Conservation (phyloP, 2,329 filamentous ascomycete genomes). For the Cryphonectria radicalis region DNA sequence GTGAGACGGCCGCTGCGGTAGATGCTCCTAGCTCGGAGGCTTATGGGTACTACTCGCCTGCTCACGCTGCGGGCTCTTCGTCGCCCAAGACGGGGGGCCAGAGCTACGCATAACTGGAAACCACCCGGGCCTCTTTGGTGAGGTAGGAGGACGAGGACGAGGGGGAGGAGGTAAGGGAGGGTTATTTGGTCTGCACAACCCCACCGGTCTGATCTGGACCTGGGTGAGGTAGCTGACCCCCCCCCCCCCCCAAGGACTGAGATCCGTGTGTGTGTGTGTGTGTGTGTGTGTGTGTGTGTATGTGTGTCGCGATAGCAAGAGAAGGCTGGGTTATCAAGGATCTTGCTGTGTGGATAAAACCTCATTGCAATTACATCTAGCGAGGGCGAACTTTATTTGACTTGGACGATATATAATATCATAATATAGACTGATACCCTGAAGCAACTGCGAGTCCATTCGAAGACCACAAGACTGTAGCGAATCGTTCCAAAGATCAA, state of each 20-base stretch:
- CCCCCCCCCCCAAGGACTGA: neutral
- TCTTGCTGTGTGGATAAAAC: neutral
- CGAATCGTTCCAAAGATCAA: neutral
- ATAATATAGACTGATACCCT: neutral
- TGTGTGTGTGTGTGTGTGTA: neutral
- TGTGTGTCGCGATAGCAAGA: neutral
- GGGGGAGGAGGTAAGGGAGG: neutral
- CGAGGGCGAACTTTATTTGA: neutral
- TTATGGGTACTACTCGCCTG: slow-evolving; percentile 4
- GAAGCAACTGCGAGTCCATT: neutral
- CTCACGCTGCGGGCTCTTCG: neutral
- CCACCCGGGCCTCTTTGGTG: neutral
- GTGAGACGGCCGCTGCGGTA: neutral
- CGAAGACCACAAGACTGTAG: neutral
- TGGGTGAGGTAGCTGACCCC: neutral
- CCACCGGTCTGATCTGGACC: neutral
- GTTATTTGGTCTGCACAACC: too few species aligned
- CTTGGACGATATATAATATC: neutral
- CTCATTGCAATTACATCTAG: neutral
- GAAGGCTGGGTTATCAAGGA: neutral
- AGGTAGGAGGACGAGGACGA: neutral
- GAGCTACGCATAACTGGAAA: neutral
- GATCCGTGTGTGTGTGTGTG: neutral
- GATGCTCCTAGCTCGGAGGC: neutral
- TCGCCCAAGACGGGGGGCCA: neutral